Conservation (phyloP, 805 yeast species). For the Allodekkera sacchari region DNA sequence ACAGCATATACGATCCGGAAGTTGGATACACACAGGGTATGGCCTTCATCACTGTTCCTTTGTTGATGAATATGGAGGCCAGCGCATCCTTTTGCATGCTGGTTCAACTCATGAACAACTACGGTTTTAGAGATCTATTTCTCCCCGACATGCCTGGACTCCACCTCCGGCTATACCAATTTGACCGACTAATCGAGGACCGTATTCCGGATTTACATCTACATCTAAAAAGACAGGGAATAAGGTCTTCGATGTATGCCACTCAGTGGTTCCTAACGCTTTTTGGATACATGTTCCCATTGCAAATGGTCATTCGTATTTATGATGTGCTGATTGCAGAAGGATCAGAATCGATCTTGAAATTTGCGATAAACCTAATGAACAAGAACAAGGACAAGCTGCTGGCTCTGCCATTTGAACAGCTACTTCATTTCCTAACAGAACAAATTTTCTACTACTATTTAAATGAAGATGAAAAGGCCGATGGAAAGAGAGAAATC, state of each 20-base stretch:
- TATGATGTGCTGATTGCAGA: conserved; percentile 85
- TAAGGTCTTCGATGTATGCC: conserved; percentile 91
- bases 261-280: conserved; percentile 96
- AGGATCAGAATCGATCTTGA: conserved; percentile 79
- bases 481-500: conserved; percentile 9
- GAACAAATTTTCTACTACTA: conserved; percentile 71
- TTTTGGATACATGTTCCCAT: conserved; percentile 91
- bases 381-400: conserved; percentile 54
- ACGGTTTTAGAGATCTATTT: conserved; percentile 70
- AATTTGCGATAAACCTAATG: conserved; percentile 79
- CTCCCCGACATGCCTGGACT: conserved; percentile 92
- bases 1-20: conserved; percentile 78
- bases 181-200: conserved; percentile 80
- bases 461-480: conserved; percentile 10
- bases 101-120: conserved; percentile 75
- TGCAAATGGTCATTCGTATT: conserved; percentile 78
- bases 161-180: conserved; percentile 77
- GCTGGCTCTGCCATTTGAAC: conserved; percentile 62
- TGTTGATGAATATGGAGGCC: conserved; percentile 72
- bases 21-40: conserved; percentile 98
- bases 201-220: conserved; percentile 59
- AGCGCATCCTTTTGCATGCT: conserved; percentile 79
- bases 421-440: conserved; percentile 67
- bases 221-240: conserved; percentile 80
- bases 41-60: conserved; percentile 87